Base-by-base conservation (phyloP, 1,284 basidiomycete species). In the Anthracocystis setariae region DNA sequence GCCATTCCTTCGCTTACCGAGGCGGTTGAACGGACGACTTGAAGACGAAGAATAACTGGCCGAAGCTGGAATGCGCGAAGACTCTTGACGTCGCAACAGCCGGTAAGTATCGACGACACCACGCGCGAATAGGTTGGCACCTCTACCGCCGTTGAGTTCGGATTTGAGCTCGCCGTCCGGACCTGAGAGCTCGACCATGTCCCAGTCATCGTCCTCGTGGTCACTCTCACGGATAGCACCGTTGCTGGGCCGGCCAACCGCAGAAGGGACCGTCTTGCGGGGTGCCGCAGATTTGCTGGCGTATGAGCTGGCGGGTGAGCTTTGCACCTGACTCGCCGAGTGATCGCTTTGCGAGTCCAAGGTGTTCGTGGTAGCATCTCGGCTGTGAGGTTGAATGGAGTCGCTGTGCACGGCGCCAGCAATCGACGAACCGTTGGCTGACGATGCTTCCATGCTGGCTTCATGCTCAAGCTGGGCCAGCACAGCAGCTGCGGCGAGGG, bases 11-110 rank as follows among this genome's bases (percentile, higher is more conserved):
- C 70, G 65, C 57, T 73, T 73, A 40, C 70, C 61, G 3, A 77
- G 57, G 27, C 76, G 61, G 56, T 74, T 71, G 54, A 77, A 76
- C 13, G 70, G 63, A 5, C 69, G 59, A 45, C 64, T 66, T 17
- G 66, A 59, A 15, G 52, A 56, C 9, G 71, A 70, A 23, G 67
- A 65, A 3, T 59, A 57, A 38, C 71, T 74, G 5, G 60, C 39
- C 25, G 74, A 74, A 2, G 57, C 21, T 8, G 67, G 56, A 17
- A 69, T 55, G 43, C 73, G 62, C 17, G 56, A 45, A 5, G 77
- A 71, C 40, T 78, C 77, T 39, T 78, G 62, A 87, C 88, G 74
- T 90, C 91, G 37, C 64, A 83, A 44, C 58, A 79, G 50, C 7
- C 78, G 67, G 46, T 79, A 79, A 17, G 78, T 76, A 61, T 83